Evolutionary conservation across 31 red algal genomes (phyloP), one percentile per base, ranked within the genome.

Genomic region (Endocladia muricata): DNA sequence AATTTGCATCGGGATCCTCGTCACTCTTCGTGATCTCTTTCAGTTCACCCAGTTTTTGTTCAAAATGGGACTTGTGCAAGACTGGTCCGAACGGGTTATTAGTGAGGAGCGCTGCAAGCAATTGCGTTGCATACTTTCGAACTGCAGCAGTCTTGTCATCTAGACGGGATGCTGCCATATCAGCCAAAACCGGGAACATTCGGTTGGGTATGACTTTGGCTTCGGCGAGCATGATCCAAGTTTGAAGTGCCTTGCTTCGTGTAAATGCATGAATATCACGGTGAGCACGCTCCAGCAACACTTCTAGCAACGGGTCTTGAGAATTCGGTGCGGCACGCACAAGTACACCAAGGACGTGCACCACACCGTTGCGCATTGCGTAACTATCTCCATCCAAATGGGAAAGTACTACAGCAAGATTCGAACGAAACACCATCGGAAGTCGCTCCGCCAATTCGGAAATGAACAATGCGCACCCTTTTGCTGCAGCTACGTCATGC

Each of bases 351-450:
- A 95, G 74, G 7, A 83, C 57, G 68, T 95, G 92, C 37, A 95
- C 72, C 30, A 95, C 41, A 9, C 85, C 85, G 51, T 95, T 95
- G 3, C 92, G 88, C 25, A 95, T 74, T 1, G 70, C 68, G 36
- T 95, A 95, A 35, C 79, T 83, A 48, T 95, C 92, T 0, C 85
- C 81, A 73, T 95, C 92, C 17, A 95, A 71, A 36, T 84, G 77
- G 4, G 74, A 82, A 21, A 95, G 57, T 55, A 88, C 37, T 26
- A 84, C 28, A 40, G 72, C 68, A 25, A 94, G 61, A 61, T 86
- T 79, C 33, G 74, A 57, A 21, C 71, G 73, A 44, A 66, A 61
- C 21, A 70, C 26, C 8, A 23, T 32, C 5, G 90, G 82, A 2
- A 76, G 37, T 44, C 78, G 59, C 32, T 90, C 86, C 0, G 70